These are phyloP conservation scores for Exophiala oligosperma DNA, from an alignment of 2,329 filamentous ascomycete genomes.

Conservation along the genomic window DNA sequence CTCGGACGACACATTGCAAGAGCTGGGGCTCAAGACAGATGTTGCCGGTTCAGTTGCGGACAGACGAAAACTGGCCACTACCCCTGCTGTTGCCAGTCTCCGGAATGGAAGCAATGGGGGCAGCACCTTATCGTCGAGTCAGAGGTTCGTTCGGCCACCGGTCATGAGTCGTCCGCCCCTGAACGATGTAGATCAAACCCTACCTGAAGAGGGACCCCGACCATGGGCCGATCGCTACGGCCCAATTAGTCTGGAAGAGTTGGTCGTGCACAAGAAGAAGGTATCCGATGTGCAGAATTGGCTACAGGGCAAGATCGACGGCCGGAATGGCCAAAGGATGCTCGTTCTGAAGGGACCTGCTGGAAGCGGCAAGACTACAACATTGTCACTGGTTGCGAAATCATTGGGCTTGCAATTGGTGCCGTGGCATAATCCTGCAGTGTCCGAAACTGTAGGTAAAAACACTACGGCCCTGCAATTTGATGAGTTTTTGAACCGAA, in stretches of 20 bases:
- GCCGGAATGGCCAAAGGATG: slow-evolving; percentile 63
- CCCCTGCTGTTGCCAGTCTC: background rate
- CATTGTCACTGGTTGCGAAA: slow-evolving; percentile 72
- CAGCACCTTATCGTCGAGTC: slow-evolving; percentile 26
- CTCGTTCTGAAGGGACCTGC: slow-evolving; percentile 87
- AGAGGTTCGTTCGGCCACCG: slow-evolving; percentile 22
- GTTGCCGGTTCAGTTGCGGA: slow-evolving; percentile 5
- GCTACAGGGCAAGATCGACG: slow-evolving; percentile 72
- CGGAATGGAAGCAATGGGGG: slow-evolving; percentile 13
- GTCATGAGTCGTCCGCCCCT: slow-evolving; percentile 3
- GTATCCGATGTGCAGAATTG: slow-evolving; percentile 81
- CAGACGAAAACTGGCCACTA: slow-evolving; percentile 10
- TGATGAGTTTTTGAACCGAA: slow-evolving; percentile 83
- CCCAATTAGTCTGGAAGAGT: slow-evolving; percentile 72
- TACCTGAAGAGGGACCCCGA: slow-evolving; percentile 41
- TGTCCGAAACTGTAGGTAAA: slow-evolving; percentile 58
- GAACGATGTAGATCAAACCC: background rate
- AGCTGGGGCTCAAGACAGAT: slow-evolving; percentile 27
- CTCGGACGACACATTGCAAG: slow-evolving; percentile 40
- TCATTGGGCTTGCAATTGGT: slow-evolving; percentile 75
- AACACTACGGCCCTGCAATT: slow-evolving; percentile 77
- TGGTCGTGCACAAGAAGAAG: slow-evolving; percentile 94
- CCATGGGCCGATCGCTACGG: slow-evolving; percentile 89
- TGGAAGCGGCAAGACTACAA: slow-evolving; percentile 90
- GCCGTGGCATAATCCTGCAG: slow-evolving; percentile 86